phyloP scores from a whole-genome alignment of 306 rosid genomes.

The Notholithocarpus densiflorus region DNA sequence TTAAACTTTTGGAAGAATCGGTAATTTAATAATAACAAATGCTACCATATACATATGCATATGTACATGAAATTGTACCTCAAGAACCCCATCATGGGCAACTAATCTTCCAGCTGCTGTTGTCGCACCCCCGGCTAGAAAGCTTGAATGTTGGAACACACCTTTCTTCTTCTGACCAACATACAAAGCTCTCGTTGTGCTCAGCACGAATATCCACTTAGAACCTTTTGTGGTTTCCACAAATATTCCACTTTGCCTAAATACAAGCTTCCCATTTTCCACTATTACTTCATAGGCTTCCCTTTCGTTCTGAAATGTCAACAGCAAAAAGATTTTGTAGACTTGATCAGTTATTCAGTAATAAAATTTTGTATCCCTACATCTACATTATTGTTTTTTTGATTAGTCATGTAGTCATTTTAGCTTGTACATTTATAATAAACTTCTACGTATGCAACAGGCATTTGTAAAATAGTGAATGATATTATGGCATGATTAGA shows the following conservation, averaged over 20 bases:
- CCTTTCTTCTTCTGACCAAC: conserved; percentile 87
- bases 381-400: too few relatives aligned
- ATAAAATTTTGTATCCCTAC: too few relatives aligned
- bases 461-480: neutral
- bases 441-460: neutral
- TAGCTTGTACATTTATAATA: neutral
- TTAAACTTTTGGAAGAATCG: too few relatives aligned
- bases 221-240: conserved; percentile 64
- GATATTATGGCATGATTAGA: neutral
- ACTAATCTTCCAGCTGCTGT: conserved; percentile 96
- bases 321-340: neutral
- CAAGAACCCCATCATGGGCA: conserved; percentile 58
- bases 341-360: neutral
- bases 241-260: conserved; percentile 36
- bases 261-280: conserved; percentile 61
- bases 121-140: conserved; percentile 86
- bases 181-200: conserved; percentile 75
- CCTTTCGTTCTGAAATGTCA: conserved; percentile 63
- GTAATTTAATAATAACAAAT: too few relatives aligned
- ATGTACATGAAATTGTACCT: conserved; percentile 35
- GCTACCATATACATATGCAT: too few relatives aligned
- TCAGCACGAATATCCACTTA: conserved; percentile 87
- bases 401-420: neutral
- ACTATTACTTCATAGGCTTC: conserved; percentile 71
- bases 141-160: conserved; percentile 79